phyloP scores from a whole-genome alignment of 805 yeast genomes.

The Nematodospora valgi region DNA sequence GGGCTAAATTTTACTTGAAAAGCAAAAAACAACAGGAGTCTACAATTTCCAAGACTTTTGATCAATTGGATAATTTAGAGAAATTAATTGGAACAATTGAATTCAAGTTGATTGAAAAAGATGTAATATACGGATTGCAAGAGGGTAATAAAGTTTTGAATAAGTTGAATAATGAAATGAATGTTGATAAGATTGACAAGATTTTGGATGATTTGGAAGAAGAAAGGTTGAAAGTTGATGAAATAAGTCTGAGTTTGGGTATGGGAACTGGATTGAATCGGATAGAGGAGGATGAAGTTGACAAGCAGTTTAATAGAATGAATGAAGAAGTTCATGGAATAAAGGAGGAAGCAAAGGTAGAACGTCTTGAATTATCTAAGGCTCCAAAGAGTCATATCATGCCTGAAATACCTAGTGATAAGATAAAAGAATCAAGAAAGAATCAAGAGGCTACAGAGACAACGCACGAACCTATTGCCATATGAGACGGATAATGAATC shows the following conservation, averaged over 20 bases:
- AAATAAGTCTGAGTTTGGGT: slow-evolving; percentile 55
- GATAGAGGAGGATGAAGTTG: slow-evolving; percentile 59
- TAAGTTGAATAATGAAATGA: slow-evolving; percentile 75
- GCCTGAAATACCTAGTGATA: slow-evolving; percentile 27
- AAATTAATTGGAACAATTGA: slow-evolving; percentile 77
- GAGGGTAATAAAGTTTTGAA: slow-evolving; percentile 78
- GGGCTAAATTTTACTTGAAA: slow-evolving; percentile 68
- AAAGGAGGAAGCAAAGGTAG: background rate
- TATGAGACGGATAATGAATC: slow-evolving; percentile 7
- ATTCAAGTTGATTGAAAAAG: slow-evolving; percentile 84
- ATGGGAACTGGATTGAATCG: slow-evolving; percentile 37
- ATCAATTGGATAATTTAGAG: slow-evolving; percentile 78
- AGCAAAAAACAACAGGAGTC: slow-evolving; percentile 80
- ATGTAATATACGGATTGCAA: slow-evolving; percentile 73
- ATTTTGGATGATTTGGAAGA: slow-evolving; percentile 83
- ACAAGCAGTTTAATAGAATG: slow-evolving; percentile 54
- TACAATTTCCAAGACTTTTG: slow-evolving; percentile 64
- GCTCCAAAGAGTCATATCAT: slow-evolving; percentile 18
- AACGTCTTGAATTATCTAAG: slow-evolving; percentile 14
- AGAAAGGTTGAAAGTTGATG: slow-evolving; percentile 75
- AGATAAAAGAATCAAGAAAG: slow-evolving; percentile 12
- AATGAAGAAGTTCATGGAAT: slow-evolving; percentile 41
- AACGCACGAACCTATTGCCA: slow-evolving; percentile 15
- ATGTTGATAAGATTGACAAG: slow-evolving; percentile 71
- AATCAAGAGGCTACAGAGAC: slow-evolving; percentile 15